phyloP scores from a whole-genome alignment of 495 filamentous ascomycete species.

The Ascodesmis nigricans region DNA sequence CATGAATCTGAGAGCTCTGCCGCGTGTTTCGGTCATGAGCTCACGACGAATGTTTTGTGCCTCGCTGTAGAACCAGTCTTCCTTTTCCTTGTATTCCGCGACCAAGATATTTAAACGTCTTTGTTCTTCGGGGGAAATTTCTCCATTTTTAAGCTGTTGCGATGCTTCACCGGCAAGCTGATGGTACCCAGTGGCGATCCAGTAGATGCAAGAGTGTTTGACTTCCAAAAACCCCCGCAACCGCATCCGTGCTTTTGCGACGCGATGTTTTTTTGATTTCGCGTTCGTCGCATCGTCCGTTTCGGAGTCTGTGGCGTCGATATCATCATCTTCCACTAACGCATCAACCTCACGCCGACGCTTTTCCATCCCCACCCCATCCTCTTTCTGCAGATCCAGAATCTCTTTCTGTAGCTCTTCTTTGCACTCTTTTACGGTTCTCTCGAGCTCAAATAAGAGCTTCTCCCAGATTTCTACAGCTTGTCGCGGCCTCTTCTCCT shows the following conservation, averaged over 20 bases:
- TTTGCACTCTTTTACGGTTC: constrained; percentile 41
- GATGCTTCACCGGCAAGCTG: too few species aligned
- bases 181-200: constrained; percentile 51
- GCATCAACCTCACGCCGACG: not conserved
- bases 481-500: constrained; percentile 26
- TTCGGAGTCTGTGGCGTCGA: constrained; percentile 10
- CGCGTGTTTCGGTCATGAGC: constrained; percentile 6
- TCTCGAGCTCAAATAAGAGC: constrained; percentile 32
- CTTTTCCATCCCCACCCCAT: not conserved
- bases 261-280: too few species aligned
- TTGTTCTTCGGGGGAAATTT: too few species aligned
- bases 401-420: constrained; percentile 34
- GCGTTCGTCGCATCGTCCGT: constrained; percentile 28
- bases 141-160: too few species aligned
- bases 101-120: not conserved
- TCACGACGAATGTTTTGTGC: constrained; percentile 61
- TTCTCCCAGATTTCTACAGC: constrained; percentile 44
- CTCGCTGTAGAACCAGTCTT: constrained; percentile 47
- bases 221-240: constrained; percentile 54
- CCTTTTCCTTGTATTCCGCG: constrained; percentile 19
- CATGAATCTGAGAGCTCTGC: constrained; percentile 26
- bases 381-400: constrained; percentile 14
- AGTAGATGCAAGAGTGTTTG: constrained; percentile 64
- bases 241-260: constrained; percentile 30
- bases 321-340: not conserved